Conservation (phyloP, 129 eudicot genomes). For the Gnaphalium uliginosum region DNA sequence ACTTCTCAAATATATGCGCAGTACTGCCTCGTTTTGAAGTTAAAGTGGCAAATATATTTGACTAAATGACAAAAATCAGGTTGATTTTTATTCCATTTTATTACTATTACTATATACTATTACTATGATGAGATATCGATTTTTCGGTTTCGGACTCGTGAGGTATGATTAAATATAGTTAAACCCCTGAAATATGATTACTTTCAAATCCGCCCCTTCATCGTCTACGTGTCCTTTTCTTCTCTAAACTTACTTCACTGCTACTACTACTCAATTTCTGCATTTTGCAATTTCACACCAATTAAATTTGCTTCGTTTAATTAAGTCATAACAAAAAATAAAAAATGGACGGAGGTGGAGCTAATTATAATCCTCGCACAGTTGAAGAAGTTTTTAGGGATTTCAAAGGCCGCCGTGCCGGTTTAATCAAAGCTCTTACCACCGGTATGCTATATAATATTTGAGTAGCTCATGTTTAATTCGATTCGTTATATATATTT, state of each 20-base stretch:
- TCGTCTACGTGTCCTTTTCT: conserved; percentile 22
- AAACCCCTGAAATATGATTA: conserved; percentile 41
- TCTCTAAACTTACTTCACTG: conserved; percentile 18
- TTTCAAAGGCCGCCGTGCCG: conserved; percentile 71
- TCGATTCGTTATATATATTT: not conserved
- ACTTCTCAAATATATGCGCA: too few relatives aligned
- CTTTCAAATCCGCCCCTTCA: conserved; percentile 49
- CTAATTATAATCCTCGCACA: conserved; percentile 64
- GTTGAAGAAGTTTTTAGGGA: conserved; percentile 84
- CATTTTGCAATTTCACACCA: conserved; percentile 1
- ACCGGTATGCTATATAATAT: conserved; percentile 39
- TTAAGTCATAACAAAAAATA: not conserved
- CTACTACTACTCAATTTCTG: conserved; percentile 1
- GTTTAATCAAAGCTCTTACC: conserved; percentile 76
- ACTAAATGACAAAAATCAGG: not conserved
- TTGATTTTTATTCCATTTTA: not conserved
- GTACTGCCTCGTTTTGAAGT: not conserved
- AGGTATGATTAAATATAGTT: conserved; percentile 45
- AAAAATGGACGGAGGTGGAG: conserved; percentile 39
- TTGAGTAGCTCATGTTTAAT: not conserved
- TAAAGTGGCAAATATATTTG: not conserved
- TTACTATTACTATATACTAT: too few relatives aligned
- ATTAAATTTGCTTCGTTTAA: not conserved
- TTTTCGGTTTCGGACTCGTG: conserved; percentile 47
- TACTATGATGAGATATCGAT: not conserved